A percentile compares a stretch with the other conserved stretches of the same genome.
phyloP scores from a whole-genome alignment of 352 stramenopile species.

The Phytophthora aleatoria region DNA sequence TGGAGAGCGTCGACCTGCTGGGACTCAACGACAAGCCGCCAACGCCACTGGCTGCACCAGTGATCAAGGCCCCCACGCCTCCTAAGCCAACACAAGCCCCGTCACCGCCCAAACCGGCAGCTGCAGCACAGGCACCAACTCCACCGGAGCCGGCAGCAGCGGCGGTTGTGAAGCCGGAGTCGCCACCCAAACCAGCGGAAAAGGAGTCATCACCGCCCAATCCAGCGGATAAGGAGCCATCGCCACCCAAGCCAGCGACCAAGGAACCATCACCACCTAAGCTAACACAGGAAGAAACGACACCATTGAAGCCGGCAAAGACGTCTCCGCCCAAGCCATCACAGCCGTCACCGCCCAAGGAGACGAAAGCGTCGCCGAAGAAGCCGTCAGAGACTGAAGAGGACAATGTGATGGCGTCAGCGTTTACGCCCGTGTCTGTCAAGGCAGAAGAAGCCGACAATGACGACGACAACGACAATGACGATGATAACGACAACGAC shows the following conservation, averaged over 20 bases:
- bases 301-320: background rate
- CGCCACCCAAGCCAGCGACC: slow-evolving; percentile 11
- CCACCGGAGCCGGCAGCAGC: slow-evolving; percentile 6
- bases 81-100: slow-evolving; percentile 14
- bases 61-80: slow-evolving; percentile 24
- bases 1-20: slow-evolving; percentile 54
- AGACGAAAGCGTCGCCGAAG: slow-evolving; percentile 29
- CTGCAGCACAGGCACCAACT: slow-evolving; percentile 9
- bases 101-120: slow-evolving; percentile 21
- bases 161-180: slow-evolving; percentile 19
- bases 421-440: slow-evolving; percentile 38
- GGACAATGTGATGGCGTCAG: slow-evolving; percentile 28
- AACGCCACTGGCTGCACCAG: slow-evolving; percentile 23
- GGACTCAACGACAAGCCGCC: slow-evolving; percentile 43
- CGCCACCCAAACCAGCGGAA: slow-evolving; percentile 18
- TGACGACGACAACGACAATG: slow-evolving; percentile 43
- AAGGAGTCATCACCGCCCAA: slow-evolving; percentile 11
- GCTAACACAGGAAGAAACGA: background rate
- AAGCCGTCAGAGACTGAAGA: slow-evolving; percentile 25
- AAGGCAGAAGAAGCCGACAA: slow-evolving; percentile 36
- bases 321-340: background rate
- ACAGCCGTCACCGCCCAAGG: slow-evolving; percentile 9
- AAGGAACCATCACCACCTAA: background rate
- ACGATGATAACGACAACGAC: slow-evolving; percentile 42
- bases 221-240: slow-evolving; percentile 21